Evolutionary conservation across 768 basidiomycete species (phyloP).

Genomic region (Infundibulicybe gibba): DNA sequence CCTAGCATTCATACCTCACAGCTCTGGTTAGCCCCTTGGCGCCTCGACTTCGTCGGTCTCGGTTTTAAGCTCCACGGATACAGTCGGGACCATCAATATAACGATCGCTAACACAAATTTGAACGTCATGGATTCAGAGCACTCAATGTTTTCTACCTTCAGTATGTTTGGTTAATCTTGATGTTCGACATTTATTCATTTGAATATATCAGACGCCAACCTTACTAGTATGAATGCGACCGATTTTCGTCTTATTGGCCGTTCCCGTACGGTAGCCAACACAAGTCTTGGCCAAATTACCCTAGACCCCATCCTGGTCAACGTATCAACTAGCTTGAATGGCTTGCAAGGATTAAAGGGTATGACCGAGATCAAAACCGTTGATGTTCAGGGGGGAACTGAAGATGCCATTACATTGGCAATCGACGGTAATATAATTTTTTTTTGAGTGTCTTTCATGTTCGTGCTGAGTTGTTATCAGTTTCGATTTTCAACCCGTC

Average conservation of each 20-base stretch:
- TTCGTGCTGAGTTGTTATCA: constrained; percentile 11
- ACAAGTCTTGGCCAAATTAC: constrained; percentile 62
- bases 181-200: constrained; percentile 4
- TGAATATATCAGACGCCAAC: constrained; percentile 38
- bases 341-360: constrained; percentile 62
- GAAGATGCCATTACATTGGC: constrained; percentile 51
- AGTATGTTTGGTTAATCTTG: constrained; percentile 34
- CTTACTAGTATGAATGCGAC: constrained; percentile 47
- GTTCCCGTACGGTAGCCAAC: constrained; percentile 56
- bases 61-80: constrained; percentile 49
- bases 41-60: constrained; percentile 59
- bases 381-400: constrained; percentile 68
- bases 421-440: constrained; percentile 44
- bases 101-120: constrained; percentile 52
- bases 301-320: constrained; percentile 69
- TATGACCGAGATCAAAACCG: constrained; percentile 47
- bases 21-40: constrained; percentile 44
- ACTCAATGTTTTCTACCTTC: constrained; percentile 52
- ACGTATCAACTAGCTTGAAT: constrained; percentile 56
- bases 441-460: neutral
- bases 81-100: constrained; percentile 63
- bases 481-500: constrained; percentile 69
- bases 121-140: constrained; percentile 40
- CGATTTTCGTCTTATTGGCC: constrained; percentile 56
- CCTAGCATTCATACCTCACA: neutral